Conservation (phyloP, 2,329 filamentous ascomycete genomes). For the Penicillium griseofulvum region DNA sequence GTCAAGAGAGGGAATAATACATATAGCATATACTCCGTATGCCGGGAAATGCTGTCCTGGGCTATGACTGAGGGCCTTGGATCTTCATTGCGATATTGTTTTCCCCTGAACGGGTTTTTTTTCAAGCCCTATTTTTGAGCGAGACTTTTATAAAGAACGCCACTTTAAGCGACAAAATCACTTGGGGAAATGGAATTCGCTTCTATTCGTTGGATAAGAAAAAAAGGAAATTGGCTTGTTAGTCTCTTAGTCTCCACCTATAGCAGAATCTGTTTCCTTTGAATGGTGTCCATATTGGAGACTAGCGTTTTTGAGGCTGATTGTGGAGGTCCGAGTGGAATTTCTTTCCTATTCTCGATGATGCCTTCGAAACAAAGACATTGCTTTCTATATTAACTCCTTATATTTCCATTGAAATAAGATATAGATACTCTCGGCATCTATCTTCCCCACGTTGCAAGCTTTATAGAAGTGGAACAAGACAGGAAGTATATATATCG, state of each 20-base stretch:
- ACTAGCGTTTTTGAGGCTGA: neutral
- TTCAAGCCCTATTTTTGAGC: neutral
- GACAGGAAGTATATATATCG: too few relatives aligned
- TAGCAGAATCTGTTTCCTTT: neutral
- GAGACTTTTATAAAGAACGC: neutral
- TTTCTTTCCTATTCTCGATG: neutral
- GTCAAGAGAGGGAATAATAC: neutral
- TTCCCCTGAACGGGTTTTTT: neutral
- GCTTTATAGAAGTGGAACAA: too few relatives aligned
- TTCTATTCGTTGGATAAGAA: constrained; percentile 1
- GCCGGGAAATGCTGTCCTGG: neutral
- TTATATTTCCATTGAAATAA: too few relatives aligned
- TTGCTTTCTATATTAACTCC: neutral
- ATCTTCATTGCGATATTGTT: neutral
- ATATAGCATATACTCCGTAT: neutral
- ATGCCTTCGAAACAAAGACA: too few relatives aligned
- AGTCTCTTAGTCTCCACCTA: neutral
- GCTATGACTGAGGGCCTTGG: neutral
- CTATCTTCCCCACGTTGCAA: too few relatives aligned
- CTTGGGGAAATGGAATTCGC: neutral
- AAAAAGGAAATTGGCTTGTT: neutral
- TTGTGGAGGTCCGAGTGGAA: neutral
- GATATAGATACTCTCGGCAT: too few relatives aligned
- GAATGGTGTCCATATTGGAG: too few relatives aligned
- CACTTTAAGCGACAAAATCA: neutral